phyloP scores from a whole-genome alignment of 2,329 filamentous ascomycete species.

The Cytospora piceae region DNA sequence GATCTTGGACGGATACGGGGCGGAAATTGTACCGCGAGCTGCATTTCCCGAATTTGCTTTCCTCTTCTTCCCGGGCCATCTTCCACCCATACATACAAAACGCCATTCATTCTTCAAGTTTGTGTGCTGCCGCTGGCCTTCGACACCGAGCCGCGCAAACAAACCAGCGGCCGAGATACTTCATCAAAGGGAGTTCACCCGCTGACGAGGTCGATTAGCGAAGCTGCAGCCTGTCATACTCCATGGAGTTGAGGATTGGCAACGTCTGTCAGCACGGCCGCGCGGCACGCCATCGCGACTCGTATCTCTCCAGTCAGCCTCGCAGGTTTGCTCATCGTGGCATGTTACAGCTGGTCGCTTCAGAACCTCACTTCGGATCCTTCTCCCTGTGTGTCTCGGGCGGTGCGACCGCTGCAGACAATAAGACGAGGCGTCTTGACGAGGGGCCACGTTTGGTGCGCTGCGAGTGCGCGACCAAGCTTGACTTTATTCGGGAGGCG shows the following conservation, averaged over 20 bases:
- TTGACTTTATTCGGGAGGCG: background rate
- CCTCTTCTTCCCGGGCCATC: background rate
- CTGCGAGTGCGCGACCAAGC: background rate
- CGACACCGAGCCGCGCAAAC: background rate
- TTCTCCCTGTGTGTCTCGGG: background rate
- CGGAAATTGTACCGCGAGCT: background rate
- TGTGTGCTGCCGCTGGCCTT: background rate
- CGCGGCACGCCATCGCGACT: background rate
- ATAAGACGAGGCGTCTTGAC: background rate
- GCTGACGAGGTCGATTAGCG: background rate
- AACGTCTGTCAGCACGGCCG: background rate
- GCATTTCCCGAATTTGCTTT: background rate
- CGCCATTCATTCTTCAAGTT: background rate
- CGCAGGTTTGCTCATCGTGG: background rate
- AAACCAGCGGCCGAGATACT: background rate
- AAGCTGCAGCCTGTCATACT: background rate
- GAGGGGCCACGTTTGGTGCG: background rate
- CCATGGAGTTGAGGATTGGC: background rate
- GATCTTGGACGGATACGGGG: background rate
- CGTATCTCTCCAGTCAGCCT: background rate
- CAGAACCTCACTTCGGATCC: background rate
- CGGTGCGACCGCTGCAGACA: background rate
- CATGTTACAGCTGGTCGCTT: background rate
- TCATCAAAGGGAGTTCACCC: too few species aligned
- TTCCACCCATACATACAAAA: background rate